phyloP scores from a whole-genome alignment of 2,329 filamentous ascomycete genomes.

The Phyllosticta citribraziliensis region DNA sequence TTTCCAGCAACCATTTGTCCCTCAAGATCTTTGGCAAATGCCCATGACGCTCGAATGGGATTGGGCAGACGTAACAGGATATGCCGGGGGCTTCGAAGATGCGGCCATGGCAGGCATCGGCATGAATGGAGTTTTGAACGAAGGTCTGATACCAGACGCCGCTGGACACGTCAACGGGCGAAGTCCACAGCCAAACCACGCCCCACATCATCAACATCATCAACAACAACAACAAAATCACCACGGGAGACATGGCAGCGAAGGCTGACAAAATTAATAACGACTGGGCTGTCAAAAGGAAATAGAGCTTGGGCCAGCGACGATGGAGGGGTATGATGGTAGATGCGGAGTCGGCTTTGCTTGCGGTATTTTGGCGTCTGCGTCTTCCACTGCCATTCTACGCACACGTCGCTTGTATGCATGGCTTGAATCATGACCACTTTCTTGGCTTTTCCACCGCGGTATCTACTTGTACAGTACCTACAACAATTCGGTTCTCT shows the following conservation, averaged over 20 bases:
- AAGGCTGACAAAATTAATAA: neutral
- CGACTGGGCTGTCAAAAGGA: neutral
- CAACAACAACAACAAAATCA: neutral
- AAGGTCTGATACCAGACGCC: neutral
- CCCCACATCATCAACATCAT: neutral
- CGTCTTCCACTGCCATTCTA: neutral
- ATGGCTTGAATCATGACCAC: neutral
- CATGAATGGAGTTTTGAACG: slow-evolving; percentile 8
- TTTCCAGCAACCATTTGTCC: slow-evolving; percentile 80
- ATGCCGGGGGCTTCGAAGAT: slow-evolving; percentile 20
- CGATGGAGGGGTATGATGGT: neutral
- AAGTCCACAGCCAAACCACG: neutral
- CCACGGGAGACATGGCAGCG: neutral
- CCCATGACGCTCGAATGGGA: slow-evolving; percentile 95
- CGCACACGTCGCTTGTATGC: neutral
- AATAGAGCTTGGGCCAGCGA: neutral
- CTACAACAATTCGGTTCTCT: no score
- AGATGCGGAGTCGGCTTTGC: neutral
- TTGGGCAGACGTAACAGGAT: slow-evolving; percentile 46
- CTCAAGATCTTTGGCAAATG: slow-evolving; percentile 89
- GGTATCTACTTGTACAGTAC: no score
- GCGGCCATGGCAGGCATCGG: slow-evolving; percentile 15
- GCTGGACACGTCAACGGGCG: neutral
- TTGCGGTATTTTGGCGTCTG: neutral
- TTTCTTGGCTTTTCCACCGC: no score